phyloP scores from a whole-genome alignment of 169 alveolate species.

The Miamiensis avidus region DNA sequence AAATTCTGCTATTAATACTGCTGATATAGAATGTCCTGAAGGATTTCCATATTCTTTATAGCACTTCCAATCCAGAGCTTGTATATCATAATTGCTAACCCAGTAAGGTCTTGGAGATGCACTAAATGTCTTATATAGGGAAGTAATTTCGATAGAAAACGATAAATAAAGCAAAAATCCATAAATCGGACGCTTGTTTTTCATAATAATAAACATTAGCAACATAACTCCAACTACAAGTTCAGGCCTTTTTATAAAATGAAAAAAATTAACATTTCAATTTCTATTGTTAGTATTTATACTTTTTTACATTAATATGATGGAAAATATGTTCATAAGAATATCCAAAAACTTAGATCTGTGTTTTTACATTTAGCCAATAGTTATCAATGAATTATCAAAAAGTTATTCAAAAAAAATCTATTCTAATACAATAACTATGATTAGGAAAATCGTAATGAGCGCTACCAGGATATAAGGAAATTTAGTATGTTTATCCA shows the following conservation, averaged over 20 bases:
- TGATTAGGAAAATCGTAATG: neutral
- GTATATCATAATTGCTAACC: neutral
- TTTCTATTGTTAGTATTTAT: neutral
- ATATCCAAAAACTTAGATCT: neutral
- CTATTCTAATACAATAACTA: no score
- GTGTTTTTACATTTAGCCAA: neutral
- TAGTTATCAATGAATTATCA: neutral
- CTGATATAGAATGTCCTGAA: slow-evolving; percentile 7
- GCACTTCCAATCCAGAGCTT: neutral
- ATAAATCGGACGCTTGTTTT: no score
- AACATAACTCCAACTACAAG: neutral
- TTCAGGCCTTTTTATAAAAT: neutral
- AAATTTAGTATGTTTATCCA: neutral
- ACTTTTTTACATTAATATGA: neutral
- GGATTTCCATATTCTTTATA: slow-evolving; percentile 18
- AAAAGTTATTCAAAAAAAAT: no score
- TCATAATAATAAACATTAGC: neutral
- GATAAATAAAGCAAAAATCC: neutral
- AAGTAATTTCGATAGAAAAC: neutral
- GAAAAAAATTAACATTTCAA: neutral
- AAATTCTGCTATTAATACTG: neutral
- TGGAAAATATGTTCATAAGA: neutral
- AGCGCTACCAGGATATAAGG: neutral
- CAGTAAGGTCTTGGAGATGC: neutral
- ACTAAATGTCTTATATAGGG: no score